phyloP scores from a whole-genome alignment of 2,329 filamentous ascomycete species.

The Chrysosporium queenslandicum region DNA sequence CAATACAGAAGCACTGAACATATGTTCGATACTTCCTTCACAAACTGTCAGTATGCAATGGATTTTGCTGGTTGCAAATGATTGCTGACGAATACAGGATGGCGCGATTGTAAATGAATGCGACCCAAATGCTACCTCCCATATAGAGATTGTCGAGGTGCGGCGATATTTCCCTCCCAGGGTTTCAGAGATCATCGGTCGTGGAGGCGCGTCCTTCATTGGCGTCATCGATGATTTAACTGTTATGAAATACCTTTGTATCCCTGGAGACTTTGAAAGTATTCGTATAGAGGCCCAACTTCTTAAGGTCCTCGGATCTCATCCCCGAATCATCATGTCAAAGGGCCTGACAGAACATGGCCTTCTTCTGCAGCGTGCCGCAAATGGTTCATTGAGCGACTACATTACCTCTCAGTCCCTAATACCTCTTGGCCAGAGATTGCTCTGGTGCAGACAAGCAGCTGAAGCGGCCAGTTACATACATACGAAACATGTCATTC shows the following conservation, averaged over 20 bases:
- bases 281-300: not conserved
- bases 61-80: conserved; percentile 1
- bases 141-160: not conserved
- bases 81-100: not conserved
- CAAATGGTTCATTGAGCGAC: not conserved
- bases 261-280: conserved; percentile 2
- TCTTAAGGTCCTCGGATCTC: conserved; percentile 1
- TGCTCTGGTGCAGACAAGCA: conserved; percentile 27
- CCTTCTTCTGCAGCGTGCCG: not conserved
- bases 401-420: not conserved
- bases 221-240: conserved; percentile 2
- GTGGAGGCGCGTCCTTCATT: not conserved
- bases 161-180: not conserved
- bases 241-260: conserved; percentile 3
- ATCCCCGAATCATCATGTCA: conserved; percentile 1
- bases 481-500: conserved; percentile 32
- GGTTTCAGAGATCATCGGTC: conserved; percentile 3
- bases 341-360: conserved; percentile 5
- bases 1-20: not conserved
- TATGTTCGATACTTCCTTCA: not conserved
- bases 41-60: not conserved
- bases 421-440: conserved; percentile 7
- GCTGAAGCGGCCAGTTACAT: conserved; percentile 28
- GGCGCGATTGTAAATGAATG: not conserved
- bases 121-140: not conserved